Percentiles rank a stretch among this genome's conserved stretches.
Evolutionary conservation across 495 filamentous ascomycete genomes (phyloP).

Genomic region (Tuber umbilicatum): DNA sequence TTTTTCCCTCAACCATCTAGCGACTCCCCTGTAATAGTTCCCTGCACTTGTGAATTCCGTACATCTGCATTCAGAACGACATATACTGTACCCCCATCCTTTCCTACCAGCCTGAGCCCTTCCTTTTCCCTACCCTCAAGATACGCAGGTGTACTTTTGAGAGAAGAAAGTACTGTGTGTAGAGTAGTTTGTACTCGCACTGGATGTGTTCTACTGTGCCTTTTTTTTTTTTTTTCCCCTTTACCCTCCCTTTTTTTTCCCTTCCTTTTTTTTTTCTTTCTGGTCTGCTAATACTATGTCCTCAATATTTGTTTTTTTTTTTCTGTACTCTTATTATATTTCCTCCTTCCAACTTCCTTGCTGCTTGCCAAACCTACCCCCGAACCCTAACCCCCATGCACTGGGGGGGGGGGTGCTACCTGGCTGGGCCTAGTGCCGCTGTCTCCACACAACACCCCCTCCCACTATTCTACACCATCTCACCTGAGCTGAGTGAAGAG

Average conservation of each 20-base stretch:
- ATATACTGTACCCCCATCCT: neutral
- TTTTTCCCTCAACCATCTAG: slow-evolving; percentile 12
- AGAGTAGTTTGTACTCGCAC: neutral
- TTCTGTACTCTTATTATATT: too few species aligned
- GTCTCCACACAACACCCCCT: slow-evolving; percentile 33
- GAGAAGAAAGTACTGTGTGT: slow-evolving; percentile 15
- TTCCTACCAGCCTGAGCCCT: slow-evolving; percentile 4
- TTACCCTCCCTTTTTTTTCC: neutral
- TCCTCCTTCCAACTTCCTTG: neutral
- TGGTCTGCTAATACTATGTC: too few species aligned
- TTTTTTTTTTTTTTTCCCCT: neutral
- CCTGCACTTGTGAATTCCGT: slow-evolving; percentile 35
- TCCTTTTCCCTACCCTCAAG: neutral
- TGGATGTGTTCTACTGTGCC: neutral
- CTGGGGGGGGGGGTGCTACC: slow-evolving; percentile 16
- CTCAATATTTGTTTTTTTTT: neutral
- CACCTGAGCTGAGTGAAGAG: slow-evolving; percentile 17
- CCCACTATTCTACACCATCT: slow-evolving; percentile 2
- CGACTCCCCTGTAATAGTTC: slow-evolving; percentile 26
- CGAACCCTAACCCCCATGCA: slow-evolving; percentile 33
- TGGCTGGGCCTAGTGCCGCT: slow-evolving; percentile 28
- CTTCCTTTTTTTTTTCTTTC: neutral
- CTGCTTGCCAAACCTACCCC: slow-evolving; percentile 11
- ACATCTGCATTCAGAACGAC: slow-evolving; percentile 26
- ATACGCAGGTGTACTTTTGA: neutral